Evolutionary conservation across 768 basidiomycete species (phyloP).

Genomic region (Russula abietina): DNA sequence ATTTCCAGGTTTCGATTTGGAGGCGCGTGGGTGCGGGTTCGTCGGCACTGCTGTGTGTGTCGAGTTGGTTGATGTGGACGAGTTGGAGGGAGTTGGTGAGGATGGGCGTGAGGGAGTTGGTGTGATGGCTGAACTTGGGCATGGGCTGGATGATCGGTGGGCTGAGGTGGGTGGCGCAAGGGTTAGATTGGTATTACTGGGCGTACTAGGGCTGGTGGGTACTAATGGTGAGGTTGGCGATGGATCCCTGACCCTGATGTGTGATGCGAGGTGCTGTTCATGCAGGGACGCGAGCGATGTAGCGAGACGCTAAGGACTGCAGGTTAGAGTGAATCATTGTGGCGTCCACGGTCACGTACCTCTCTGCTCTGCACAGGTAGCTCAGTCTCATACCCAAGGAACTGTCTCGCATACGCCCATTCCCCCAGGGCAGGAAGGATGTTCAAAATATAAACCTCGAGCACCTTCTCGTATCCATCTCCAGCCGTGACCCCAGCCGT

Average conservation of each 20-base stretch:
- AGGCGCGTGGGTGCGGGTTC: conserved; percentile 11
- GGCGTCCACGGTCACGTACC: conserved; percentile 36
- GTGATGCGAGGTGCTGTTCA: conserved; percentile 14
- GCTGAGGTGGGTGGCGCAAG: neutral
- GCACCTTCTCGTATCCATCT: conserved; percentile 64
- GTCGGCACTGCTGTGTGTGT: conserved; percentile 24
- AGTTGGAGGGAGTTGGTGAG: conserved; percentile 21
- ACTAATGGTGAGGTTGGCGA: neutral
- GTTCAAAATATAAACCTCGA: conserved; percentile 72
- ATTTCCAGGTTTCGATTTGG: neutral
- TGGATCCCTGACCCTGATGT: neutral
- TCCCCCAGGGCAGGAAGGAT: conserved; percentile 66
- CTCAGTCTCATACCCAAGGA: conserved; percentile 67
- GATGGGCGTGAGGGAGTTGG: conserved; percentile 23
- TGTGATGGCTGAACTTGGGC: conserved; percentile 11
- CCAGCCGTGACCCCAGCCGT: conserved; percentile 27
- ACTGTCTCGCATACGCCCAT: conserved; percentile 77
- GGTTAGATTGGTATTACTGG: neutral
- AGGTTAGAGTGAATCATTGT: conserved; percentile 24
- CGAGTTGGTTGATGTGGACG: conserved; percentile 22
- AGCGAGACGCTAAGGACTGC: conserved; percentile 8
- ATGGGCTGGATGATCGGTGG: neutral
- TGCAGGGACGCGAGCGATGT: conserved; percentile 14
- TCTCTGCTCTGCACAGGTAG: conserved; percentile 41
- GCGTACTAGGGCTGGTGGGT: neutral